Conservation (phyloP, 139 green algal species). For the Tetradesmus obliquus region DNA sequence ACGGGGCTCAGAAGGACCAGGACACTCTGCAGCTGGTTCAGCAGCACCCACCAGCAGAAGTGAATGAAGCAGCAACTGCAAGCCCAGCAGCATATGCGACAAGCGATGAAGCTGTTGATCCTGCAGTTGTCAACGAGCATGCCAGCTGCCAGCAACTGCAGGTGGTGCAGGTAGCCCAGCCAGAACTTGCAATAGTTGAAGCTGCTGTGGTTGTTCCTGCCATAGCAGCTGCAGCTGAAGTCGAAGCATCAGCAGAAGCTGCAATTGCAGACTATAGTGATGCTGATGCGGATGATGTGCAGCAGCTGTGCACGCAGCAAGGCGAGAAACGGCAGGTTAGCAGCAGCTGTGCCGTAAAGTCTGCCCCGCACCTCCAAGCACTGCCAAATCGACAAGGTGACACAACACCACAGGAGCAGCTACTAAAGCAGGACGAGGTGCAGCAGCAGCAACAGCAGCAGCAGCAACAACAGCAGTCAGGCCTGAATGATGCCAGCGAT, state of each 20-base stretch:
- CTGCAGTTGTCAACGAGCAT: neutral
- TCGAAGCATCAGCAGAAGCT: neutral
- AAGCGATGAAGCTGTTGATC: neutral
- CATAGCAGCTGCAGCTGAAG: neutral
- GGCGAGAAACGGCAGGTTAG: neutral
- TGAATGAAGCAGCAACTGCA: neutral
- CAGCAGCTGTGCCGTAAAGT: neutral
- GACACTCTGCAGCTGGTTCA: neutral
- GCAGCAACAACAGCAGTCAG: neutral
- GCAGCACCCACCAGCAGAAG: neutral
- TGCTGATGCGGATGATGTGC: neutral
- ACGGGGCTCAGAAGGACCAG: neutral
- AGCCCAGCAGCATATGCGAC: neutral
- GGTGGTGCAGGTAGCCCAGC: neutral
- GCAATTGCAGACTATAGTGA: neutral
- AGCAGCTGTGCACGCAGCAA: neutral
- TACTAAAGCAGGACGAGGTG: neutral
- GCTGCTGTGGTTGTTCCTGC: neutral
- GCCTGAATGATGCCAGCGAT: neutral
- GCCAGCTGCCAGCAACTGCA: neutral
- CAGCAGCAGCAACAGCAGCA: constrained; percentile 18
- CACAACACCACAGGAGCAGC: neutral
- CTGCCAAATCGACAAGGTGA: neutral
- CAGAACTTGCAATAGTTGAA: neutral
- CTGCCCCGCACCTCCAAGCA: neutral